phyloP scores from a whole-genome alignment of 139 green algal species.

The Zygnema circumcarinatum region DNA sequence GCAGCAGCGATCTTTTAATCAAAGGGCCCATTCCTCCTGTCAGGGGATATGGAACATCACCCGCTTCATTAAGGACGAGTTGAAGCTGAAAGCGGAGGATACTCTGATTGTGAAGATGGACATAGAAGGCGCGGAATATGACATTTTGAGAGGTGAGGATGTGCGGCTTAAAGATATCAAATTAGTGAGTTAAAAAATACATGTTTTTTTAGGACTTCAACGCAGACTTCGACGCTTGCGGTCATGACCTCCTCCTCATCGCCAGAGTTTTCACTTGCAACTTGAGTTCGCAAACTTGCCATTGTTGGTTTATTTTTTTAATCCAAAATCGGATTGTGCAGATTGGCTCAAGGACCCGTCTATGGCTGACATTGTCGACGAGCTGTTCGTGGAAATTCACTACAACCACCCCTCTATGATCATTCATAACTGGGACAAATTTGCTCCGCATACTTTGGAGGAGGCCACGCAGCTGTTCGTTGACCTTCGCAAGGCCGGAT shows the following conservation, averaged over 20 bases:
- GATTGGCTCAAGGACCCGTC: constrained; percentile 12
- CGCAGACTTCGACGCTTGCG: neutral
- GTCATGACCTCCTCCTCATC: neutral
- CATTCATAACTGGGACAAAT: constrained; percentile 1
- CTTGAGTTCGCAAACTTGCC: neutral
- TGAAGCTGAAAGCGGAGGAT: constrained; percentile 42
- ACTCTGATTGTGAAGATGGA: constrained; percentile 57
- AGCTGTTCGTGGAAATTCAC: constrained; percentile 53
- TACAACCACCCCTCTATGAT: constrained; percentile 42
- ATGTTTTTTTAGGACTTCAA: neutral
- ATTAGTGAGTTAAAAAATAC: neutral
- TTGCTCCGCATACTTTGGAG: constrained; percentile 4
- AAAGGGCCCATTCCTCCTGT: neutral
- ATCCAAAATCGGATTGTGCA: neutral
- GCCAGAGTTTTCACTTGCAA: neutral
- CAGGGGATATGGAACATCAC: constrained; percentile 26
- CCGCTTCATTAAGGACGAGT: constrained; percentile 42
- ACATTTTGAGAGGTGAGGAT: constrained; percentile 33
- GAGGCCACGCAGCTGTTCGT: constrained; percentile 18
- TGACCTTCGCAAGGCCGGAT: neutral
- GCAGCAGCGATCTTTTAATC: too few relatives aligned
- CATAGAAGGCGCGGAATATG: constrained; percentile 37
- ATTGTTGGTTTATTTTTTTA: neutral
- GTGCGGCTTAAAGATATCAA: neutral
- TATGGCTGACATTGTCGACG: constrained; percentile 36